phyloP scores from a whole-genome alignment of 306 rosid species.

The Prunus padus region DNA sequence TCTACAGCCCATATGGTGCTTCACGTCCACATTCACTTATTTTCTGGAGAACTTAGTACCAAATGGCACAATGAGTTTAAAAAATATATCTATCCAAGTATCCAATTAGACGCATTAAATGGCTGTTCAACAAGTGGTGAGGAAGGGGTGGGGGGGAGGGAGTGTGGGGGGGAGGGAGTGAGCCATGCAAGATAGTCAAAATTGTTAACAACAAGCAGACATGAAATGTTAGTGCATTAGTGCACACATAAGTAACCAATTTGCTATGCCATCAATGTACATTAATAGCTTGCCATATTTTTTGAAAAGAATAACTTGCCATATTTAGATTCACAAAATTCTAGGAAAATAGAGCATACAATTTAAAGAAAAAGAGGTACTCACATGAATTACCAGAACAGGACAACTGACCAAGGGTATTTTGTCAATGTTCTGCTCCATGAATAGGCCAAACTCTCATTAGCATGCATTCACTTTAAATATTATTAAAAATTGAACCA shows the following conservation, averaged over 20 bases:
- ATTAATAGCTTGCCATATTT: neutral
- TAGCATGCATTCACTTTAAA: constrained; percentile 9
- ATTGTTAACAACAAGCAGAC: neutral
- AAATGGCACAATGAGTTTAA: neutral
- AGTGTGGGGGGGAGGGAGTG: too few relatives aligned
- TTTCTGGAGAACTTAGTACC: neutral
- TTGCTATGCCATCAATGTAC: neutral
- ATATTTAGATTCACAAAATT: constrained; percentile 4
- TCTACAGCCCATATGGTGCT: neutral
- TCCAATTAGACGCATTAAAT: neutral
- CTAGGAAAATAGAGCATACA: neutral
- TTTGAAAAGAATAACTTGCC: too few relatives aligned
- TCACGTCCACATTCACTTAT: neutral
- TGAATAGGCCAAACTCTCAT: constrained; percentile 21
- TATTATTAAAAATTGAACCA: neutral
- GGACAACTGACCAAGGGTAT: constrained; percentile 77
- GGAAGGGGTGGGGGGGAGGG: too few relatives aligned
- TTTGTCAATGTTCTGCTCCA: constrained; percentile 89
- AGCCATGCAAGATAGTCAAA: constrained; percentile 10
- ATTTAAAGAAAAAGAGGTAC: constrained; percentile 30
- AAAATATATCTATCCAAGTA: neutral
- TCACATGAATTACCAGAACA: constrained; percentile 93
- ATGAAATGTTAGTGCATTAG: neutral
- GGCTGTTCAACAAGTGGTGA: neutral
- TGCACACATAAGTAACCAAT: neutral